Conservation (phyloP, 495 filamentous ascomycete genomes). For the Eremomyces bilateralis region DNA sequence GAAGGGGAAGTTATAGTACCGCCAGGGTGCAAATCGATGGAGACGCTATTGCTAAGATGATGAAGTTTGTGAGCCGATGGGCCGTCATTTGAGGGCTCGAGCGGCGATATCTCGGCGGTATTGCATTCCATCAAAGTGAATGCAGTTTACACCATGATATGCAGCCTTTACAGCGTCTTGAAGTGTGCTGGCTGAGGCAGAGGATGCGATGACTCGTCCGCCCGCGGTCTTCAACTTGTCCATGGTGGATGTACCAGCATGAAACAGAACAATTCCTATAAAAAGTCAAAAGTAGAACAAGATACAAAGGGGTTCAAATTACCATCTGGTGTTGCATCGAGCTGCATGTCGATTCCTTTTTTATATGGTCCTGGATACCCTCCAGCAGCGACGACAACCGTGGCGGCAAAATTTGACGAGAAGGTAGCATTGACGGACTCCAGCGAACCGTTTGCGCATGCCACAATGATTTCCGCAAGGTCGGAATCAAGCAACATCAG, state of each 20-base stretch:
- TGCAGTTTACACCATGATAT: conserved; percentile 55
- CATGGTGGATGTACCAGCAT: conserved; percentile 71
- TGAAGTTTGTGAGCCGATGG: no score
- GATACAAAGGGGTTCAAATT: conserved; percentile 1
- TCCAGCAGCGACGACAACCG: conserved; percentile 79
- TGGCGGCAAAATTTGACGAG: conserved; percentile 49
- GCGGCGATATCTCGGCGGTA: conserved; percentile 76
- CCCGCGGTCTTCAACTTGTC: conserved; percentile 50
- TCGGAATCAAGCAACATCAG: conserved; percentile 74
- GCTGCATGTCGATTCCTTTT: conserved; percentile 56
- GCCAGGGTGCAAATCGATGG: background rate
- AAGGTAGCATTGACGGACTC: conserved; percentile 46
- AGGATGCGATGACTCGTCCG: conserved; percentile 79
- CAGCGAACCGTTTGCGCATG: conserved; percentile 57
- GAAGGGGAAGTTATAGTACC: background rate
- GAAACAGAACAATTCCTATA: conserved; percentile 53
- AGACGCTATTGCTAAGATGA: background rate
- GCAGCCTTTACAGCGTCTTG: conserved; percentile 65
- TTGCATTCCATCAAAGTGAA: conserved; percentile 79
- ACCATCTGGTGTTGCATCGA: conserved; percentile 26
- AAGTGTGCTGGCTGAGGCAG: conserved; percentile 50
- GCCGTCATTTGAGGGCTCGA: conserved; percentile 8
- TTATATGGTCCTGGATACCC: conserved; percentile 86
- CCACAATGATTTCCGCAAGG: conserved; percentile 75
- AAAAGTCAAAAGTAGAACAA: background rate